phyloP scores from a whole-genome alignment of 169 alveolate genomes.

The Ichthyophthirius multifiliis region DNA sequence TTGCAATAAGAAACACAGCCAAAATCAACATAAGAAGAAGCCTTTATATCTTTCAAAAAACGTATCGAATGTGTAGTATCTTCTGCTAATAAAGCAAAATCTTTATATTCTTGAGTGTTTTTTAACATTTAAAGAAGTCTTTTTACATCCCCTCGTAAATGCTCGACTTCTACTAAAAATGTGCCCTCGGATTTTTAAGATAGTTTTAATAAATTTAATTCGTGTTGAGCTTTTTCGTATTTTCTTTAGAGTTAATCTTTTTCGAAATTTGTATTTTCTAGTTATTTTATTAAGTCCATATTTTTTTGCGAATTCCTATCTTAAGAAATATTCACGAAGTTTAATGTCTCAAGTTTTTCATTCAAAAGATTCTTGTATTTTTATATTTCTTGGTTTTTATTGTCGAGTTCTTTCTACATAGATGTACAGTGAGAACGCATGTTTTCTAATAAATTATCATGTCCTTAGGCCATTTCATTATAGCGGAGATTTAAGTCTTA shows the following conservation, averaged over 20 bases:
- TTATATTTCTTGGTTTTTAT: conserved; percentile 5
- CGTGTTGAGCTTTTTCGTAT: neutral
- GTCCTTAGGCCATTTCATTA: neutral
- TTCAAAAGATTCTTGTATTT: neutral
- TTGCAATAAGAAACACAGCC: neutral
- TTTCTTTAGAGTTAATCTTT: neutral
- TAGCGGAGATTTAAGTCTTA: conserved; percentile 1
- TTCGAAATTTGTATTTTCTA: neutral
- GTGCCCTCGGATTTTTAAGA: conserved; percentile 13
- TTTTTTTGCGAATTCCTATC: neutral
- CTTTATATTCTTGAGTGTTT: neutral
- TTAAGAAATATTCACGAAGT: conserved; percentile 2
- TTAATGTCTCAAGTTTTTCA: neutral
- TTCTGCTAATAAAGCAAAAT: conserved; percentile 7
- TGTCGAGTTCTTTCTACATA: neutral
- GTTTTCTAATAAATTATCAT: conserved; percentile 4
- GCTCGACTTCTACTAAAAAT: conserved; percentile 18
- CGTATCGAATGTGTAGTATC: conserved; percentile 2
- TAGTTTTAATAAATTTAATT: neutral
- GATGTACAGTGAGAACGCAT: neutral
- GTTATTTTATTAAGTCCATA: neutral
- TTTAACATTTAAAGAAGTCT: conserved; percentile 3
- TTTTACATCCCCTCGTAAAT: conserved; percentile 13
- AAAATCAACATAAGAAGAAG: conserved; percentile 2
- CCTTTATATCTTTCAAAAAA: conserved; percentile 4